Conservation (phyloP, 805 yeast genomes). For the Maudiozyma turicensis region DNA sequence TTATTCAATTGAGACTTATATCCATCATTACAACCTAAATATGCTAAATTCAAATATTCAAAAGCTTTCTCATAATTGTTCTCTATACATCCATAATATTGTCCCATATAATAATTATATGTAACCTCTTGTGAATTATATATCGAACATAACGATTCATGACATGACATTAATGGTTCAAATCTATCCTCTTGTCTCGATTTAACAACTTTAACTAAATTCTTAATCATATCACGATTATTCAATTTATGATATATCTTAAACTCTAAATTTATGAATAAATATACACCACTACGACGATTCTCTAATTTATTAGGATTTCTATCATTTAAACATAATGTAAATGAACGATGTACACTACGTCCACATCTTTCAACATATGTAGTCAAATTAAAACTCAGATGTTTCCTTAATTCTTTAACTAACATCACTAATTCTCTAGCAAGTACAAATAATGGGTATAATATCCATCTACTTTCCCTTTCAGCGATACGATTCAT, state of each 20-base stretch:
- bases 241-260: constrained; percentile 57
- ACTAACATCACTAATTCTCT: constrained; percentile 7
- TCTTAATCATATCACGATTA: constrained; percentile 64
- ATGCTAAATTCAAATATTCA: constrained; percentile 42
- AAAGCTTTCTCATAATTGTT: constrained; percentile 47
- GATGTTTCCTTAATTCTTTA: not conserved
- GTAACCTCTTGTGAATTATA: constrained; percentile 48
- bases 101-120: constrained; percentile 61
- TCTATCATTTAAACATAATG: constrained; percentile 69
- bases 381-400: not conserved
- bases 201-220: constrained; percentile 58
- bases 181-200: constrained; percentile 26
- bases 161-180: constrained; percentile 8
- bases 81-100: constrained; percentile 50
- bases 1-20: constrained; percentile 15
- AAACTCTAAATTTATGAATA: constrained; percentile 60
- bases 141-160: constrained; percentile 16
- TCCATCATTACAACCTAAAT: constrained; percentile 11
- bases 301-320: constrained; percentile 39
- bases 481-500: constrained; percentile 45
- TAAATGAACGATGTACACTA: constrained; percentile 63
- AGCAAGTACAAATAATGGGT: constrained; percentile 16
- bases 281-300: constrained; percentile 57
- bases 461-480: constrained; percentile 42
- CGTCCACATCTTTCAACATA: constrained; percentile 42